Evolutionary conservation across 208 protist genomes (phyloP), one percentile per base, ranked within the genome.

Genomic region (Acanthamoeba lenticulata): DNA sequence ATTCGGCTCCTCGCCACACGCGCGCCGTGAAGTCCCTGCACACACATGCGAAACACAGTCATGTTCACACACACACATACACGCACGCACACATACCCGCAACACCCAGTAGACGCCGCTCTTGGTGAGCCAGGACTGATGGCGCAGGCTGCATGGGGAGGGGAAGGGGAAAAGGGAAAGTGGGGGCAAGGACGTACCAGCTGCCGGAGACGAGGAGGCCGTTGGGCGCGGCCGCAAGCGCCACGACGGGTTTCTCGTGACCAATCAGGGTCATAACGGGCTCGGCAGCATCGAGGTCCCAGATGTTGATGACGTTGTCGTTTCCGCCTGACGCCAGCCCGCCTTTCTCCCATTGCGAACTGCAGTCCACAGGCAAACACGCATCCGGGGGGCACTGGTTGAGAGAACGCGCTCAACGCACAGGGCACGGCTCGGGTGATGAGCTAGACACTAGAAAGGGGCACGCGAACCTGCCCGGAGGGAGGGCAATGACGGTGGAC

Each of bases 181-280:
- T 21, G 2, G 17, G 1, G 36, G 2, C 29, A 13, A 13, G 34
- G 1, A 72, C 90, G 62, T 95, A 95, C 96, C 96, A 97, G 52
- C 83, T 94, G 60, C 96, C 96, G 29, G 95, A 96, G 15, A 97
- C 83, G 9, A 97, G 55, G 13, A 88, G 36, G 36, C 95, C 95
- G 72, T 90, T 93, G 45, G 19, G 19, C 19, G 95, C 81, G 9
- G 34, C n/a, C 15, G 65, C 67, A 19, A 97, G 91, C 19, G 94
- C 55, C 7, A 94, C 95, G 1, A 97, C 74, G 11, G 90, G 47
- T 32, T 94, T 92, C 24, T 72, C 89, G 89, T 97, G 96, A 52
- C 96, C 96, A 17, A 94, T 34, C 36, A 97, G 69, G 13, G 67
- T 94, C 15, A 90, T 65, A 45, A 91, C 42, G 32, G 94, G 94